Evolutionary conservation across 2,329 filamentous ascomycete genomes (phyloP).

Genomic region (Diplodia sapinea): DNA sequence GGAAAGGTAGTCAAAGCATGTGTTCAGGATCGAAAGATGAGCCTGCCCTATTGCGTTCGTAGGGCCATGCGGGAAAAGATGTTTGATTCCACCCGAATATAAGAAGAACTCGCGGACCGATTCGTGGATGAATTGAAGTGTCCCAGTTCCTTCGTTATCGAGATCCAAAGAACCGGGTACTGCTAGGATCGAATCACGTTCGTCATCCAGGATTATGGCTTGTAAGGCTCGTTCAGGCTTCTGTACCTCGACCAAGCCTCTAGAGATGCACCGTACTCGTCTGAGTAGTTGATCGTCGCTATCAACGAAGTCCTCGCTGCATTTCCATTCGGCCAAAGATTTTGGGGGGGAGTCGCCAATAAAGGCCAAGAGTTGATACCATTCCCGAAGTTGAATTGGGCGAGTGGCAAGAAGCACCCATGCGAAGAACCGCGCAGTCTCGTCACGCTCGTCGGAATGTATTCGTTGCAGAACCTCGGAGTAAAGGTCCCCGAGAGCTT

Average conservation of each 20-base stretch:
- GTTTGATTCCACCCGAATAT: not conserved
- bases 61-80: no score
- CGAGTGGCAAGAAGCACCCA: not conserved
- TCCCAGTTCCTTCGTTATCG: not conserved
- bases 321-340: not conserved
- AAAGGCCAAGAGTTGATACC: not conserved
- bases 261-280: not conserved
- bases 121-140: not conserved
- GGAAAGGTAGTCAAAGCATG: no score
- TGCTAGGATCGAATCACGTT: no score
- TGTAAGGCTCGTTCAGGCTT: no score
- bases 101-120: not conserved
- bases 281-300: not conserved
- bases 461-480: not conserved
- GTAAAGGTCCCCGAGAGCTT: not conserved
- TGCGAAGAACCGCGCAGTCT: not conserved
- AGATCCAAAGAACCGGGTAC: no score
- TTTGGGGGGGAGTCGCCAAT: not conserved
- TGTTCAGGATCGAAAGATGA: no score
- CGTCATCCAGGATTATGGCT: no score
- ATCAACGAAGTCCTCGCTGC: not conserved
- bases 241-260: not conserved
- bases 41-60: no score
- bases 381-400: not conserved
- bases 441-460: not conserved